Evolutionary conservation across 768 basidiomycete genomes (phyloP).

Genomic region (Trametes cinnabarina): DNA sequence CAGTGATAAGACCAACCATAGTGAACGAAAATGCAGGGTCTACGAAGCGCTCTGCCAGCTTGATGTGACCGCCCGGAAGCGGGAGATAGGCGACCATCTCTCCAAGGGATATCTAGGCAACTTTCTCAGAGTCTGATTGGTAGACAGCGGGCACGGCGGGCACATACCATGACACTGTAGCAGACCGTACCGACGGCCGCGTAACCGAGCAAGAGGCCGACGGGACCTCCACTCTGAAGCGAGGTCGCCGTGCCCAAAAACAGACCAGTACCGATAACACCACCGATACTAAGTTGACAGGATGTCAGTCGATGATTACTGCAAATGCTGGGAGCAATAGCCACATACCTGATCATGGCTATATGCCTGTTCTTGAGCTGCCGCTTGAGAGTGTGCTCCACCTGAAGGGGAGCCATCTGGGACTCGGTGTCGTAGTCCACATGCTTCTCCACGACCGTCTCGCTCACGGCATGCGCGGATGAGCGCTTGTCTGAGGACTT

Average conservation of each 20-base stretch:
- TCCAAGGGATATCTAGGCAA: constrained; percentile 56
- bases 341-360: constrained; percentile 70
- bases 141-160: too few species aligned
- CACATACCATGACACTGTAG: constrained; percentile 64
- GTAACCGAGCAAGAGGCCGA: constrained; percentile 76
- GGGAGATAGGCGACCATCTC: constrained; percentile 81
- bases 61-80: constrained; percentile 79
- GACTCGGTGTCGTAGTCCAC: constrained; percentile 19
- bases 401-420: constrained; percentile 1
- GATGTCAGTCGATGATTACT: background rate
- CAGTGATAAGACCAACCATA: constrained; percentile 34
- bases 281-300: constrained; percentile 32
- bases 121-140: too few species aligned
- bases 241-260: constrained; percentile 53
- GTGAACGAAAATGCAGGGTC: constrained; percentile 66
- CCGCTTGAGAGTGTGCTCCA: constrained; percentile 23
- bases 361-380: constrained; percentile 62
- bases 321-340: background rate
- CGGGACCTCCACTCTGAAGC: constrained; percentile 42
- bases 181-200: constrained; percentile 62
- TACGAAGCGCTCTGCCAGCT: constrained; percentile 77
- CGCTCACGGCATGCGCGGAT: constrained; percentile 5
- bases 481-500: constrained; percentile 5
- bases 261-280: constrained; percentile 45
- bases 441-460: constrained; percentile 13